Base-by-base conservation (phyloP, 1,284 basidiomycete species). In the Polyporus tsugae region DNA sequence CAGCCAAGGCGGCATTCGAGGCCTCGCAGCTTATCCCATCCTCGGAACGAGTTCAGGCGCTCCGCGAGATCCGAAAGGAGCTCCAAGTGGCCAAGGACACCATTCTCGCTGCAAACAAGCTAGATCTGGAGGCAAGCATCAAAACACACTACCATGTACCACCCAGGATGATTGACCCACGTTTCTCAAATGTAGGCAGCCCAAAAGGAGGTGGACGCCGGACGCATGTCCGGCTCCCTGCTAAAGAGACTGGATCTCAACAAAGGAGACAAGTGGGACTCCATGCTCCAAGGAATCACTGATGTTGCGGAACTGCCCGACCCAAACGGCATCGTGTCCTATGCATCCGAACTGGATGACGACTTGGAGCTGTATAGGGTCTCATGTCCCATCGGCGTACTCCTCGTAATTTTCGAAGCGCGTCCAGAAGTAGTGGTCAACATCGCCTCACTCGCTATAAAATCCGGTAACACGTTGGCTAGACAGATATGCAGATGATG, bases 341-440 rank as follows among this genome's bases (percentile, higher is more conserved):
- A 97, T 78, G 96, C 97, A 0, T 91, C 90, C 22, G 87, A 94
- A 75, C 84, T 99, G 36, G 96, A 97, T 73, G 93, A 96, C 46
- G 87, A 84, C 0, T 84, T 99, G 17, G 94, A 98, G 75, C 86
- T 99, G 15, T 97, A 98, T 81, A 89, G 96, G 46, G 92, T 99
- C 1, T 95, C 97, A 0, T 99, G 97, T 79, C 97, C 98, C 0
- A 98, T 99, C 71, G 98, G 98, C 22, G 97, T 98, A 0, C 84
- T 99, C 35, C 86, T 99, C 60, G 95, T 99, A 73, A 98, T 99
- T 73, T 99, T 99, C 74, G 98, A 99, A 81, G 95, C 97, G 3
- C 87, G 98, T 42, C 98, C 98, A 0, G 98, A 99, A 80, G 98
- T 99, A 6, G 95, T 99, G 38, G 94, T 99, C 55, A 99, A 99